Evolutionary conservation across 805 yeast species (phyloP), one percentile per base, ranked within the genome.

Genomic region (Schwanniomyces polymorphus): DNA sequence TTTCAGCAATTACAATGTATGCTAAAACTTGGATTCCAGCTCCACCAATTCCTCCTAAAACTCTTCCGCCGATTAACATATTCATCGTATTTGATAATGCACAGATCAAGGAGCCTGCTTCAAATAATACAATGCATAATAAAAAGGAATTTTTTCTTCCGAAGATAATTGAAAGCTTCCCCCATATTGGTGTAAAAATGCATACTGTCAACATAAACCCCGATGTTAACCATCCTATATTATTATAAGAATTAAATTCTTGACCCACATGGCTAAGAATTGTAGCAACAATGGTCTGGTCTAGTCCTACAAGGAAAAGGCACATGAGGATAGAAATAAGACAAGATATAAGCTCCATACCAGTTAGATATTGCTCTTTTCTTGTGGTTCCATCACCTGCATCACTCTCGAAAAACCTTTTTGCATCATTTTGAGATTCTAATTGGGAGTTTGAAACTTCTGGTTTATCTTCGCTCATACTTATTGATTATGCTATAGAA

Each of bases 371-470:
- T 47, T 69, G 72, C 27, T 72, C 75, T 44, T 65, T 67, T 52
- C 72, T 60, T 39, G 50, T 59, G 7, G 75, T 68, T 14, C 75
- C 76, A 48, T 72, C 76, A 35, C 76, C 75, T 21, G 76, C 75
- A 53, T 73, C 76, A 43, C 68, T 57, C 49, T 74, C 78, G 8
- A 18, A 7, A 12, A 34, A 34, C 6, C 9, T 8, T 21, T 34
- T 34, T 5, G 14, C 14, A 14, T 2, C 14, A 11, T 16, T 14
- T 34, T 18, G 38, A 34, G 38, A 34, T 34, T 34, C 14, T 10
- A 34, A 34, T 11, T 34, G 23, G 8, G 38, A 23, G 5, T 16
- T 25, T 25, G 38, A 34, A 34, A 18, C 6, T 34, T 34, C 23
- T 21, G 3, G 23, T 21, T 21, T 21, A 21, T 21, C 23, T 21